A percentile compares a stretch with the other conserved stretches of the same genome.
Conservation (phyloP, 768 basidiomycete genomes). For the Chalciporus chontae region DNA sequence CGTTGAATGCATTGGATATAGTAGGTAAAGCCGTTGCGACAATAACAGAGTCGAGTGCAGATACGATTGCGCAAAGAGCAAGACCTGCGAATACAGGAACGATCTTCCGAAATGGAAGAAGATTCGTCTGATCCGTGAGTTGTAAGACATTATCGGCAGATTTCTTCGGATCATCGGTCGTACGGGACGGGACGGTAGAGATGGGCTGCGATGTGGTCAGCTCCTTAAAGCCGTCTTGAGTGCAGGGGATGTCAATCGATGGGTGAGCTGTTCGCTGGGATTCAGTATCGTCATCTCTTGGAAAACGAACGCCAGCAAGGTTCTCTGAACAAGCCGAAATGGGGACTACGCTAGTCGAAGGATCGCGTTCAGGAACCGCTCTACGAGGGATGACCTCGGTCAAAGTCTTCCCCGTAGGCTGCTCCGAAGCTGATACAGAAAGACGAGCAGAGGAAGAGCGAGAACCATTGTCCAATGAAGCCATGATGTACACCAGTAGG, state of each 20-base stretch:
- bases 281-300: not conserved
- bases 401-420: not conserved
- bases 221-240: conserved; percentile 2
- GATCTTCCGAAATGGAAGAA: conserved; percentile 62
- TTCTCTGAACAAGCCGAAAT: not conserved
- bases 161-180: not conserved
- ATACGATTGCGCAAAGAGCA: conserved; percentile 56
- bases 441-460: not conserved
- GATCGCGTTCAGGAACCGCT: not conserved
- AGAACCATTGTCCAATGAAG: not conserved
- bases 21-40: conserved; percentile 74
- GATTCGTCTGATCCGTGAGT: conserved; percentile 74
- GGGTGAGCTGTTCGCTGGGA: not conserved
- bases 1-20: conserved; percentile 61
- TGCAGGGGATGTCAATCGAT: not conserved
- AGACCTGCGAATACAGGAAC: conserved; percentile 61
- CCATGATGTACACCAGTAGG: not conserved
- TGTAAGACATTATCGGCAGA: conserved; percentile 3
- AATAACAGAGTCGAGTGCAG: conserved; percentile 67
- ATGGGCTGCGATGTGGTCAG: conserved; percentile 3
- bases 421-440: not conserved
- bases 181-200: conserved; percentile 2
- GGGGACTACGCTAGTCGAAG: not conserved
- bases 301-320: not conserved
- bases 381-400: not conserved